Evolutionary conservation across 306 rosid species (phyloP), one percentile per base, ranked within the genome.

Genomic region (Ochetophila trinervis): DNA sequence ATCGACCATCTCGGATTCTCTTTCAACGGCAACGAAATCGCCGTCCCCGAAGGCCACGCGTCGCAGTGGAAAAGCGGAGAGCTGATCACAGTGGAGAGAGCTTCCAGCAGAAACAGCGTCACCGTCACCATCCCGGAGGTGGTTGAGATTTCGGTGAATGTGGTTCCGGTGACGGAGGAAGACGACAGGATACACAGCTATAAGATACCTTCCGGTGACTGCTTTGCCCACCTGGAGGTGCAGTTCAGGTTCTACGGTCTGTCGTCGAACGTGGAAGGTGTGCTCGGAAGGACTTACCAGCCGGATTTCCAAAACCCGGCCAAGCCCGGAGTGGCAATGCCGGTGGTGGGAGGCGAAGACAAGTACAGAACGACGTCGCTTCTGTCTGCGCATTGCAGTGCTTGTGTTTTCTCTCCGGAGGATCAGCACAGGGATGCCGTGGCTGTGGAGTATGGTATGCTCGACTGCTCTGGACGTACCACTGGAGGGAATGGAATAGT

Each of bases 271-370:
- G 90, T 89, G 50, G 98, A 91, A 74, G 92, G 98, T 61, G 89
- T 91, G 32, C 86, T 91, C 32, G 96, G 96, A 6, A 85, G 90
- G 81, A 87, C 98, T 73, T 91, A 89, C 36, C 88, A 79, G 69
- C 95, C 87, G 0, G 90, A 88, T 74, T 91, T 91, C 52, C 45
- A 76, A 56, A 89, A 85, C 47, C 92, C 95, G 0, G 92, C 85
- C 1, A 89, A 83, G 81, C 68, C 71, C 1, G 98, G 98, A 0
- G 90, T 89, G 44, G 88, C 95, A 1, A 89, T 91, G 96, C 86
- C 96, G 0, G 83, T 91, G 8, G 80, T 91, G 36, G 96, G 95
- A 68, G 98, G 96, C 35, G 96, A 87, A 74, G 73, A 87, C 37
- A 80, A 53, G 82, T 89, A 91, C 72, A 75, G 72, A 70, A 91